Conservation (phyloP, 2,329 filamentous ascomycete genomes). For the Alternaria sp. region DNA sequence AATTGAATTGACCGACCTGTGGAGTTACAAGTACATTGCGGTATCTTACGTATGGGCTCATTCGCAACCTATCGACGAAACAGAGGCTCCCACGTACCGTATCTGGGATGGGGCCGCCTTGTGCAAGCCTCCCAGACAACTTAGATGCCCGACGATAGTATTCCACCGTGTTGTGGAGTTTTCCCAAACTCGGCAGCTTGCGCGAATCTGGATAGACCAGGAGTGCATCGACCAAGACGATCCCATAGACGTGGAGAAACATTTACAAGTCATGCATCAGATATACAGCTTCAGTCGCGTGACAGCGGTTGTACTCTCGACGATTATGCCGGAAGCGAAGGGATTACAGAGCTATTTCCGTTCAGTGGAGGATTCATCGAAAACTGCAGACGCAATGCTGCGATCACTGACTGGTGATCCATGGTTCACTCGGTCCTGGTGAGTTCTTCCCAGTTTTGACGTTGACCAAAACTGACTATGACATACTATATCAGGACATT, state of each 20-base stretch:
- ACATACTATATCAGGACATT: too few species aligned
- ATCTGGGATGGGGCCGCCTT: background rate
- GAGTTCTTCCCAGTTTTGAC: too few species aligned
- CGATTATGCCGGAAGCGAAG: too few species aligned
- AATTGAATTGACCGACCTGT: too few species aligned
- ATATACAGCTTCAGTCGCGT: background rate
- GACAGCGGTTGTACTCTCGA: background rate
- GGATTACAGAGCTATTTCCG: too few species aligned
- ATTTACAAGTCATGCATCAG: background rate
- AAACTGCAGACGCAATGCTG: background rate
- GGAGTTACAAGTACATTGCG: background rate
- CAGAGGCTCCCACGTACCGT: too few species aligned
- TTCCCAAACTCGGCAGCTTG: accelerated
- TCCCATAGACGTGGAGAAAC: background rate
- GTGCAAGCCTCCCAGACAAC: accelerated
- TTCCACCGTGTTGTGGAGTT: background rate
- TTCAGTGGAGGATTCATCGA: too few species aligned
- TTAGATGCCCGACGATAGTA: background rate
- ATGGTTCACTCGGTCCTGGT: background rate
- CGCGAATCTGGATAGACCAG: background rate
- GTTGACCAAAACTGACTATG: too few species aligned
- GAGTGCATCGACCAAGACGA: background rate
- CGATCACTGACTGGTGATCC: accelerated
- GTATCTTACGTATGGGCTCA: background rate
- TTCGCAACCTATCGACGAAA: too few species aligned